Base-by-base conservation (phyloP, 164 flowering plant species). In the Taxillus chinensis region DNA sequence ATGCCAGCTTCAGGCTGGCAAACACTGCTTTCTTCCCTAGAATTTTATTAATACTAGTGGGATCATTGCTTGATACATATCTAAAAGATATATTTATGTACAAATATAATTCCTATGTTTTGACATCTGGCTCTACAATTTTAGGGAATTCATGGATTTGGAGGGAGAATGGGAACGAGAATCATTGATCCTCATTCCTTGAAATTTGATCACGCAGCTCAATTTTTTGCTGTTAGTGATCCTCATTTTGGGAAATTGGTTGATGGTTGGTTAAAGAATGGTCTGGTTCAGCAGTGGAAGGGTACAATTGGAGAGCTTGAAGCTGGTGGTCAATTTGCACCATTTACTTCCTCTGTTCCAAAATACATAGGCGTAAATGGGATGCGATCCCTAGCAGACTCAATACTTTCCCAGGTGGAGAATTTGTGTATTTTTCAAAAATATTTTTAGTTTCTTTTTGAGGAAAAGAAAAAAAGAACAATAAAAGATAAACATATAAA, bases 121-220 rank as follows among this genome's bases (percentile, higher is more conserved):
- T 55, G 16, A 55, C 40, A 7, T 55, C 1, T 55, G 56, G 51
- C 51, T 48, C 64, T 57, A 9, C 42, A 57, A 14, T 52, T 64
- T 61, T 61, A 92, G 98, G 97, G 98, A 7, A 55, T 83, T 60
- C 97, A 90, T 74, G 98, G 98, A 15, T 68, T 90, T 66, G 97
- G 98, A 68, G 98, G 98, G 77, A 83, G 98, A 77, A 79, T 90
- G 95, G 97, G 89, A 41, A 93, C 98, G 12, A 86, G 98, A 71
- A 45, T 75, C n/a, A 72, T 88, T 67, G 92, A 79, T 65, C 85
- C 90, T 57, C 80, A 78, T 57, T 72, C 77, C 12, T 65, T 88
- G 70, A 60, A 80, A 37, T 93, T 93, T 74, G 97, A 93, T 69
- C 98, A 93, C 66, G 97, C 96, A 0, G 96, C 97, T 64, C 98